Base-by-base conservation (phyloP, 352 stramenopile species). In the Pythium aristosporum region DNA sequence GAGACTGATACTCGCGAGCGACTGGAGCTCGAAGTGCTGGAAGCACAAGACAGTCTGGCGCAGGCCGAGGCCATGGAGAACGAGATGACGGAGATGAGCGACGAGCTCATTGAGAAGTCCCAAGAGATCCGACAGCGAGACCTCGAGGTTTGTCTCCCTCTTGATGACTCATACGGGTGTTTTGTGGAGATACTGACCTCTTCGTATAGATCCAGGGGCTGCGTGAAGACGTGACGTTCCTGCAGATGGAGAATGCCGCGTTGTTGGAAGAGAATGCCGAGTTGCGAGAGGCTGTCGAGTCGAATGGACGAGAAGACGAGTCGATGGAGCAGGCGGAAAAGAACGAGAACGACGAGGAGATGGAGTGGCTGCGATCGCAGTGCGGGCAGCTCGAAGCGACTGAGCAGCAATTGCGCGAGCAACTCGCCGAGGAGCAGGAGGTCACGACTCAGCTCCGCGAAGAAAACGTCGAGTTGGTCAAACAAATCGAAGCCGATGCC, bases 81-180 rank as follows among this genome's bases (percentile, higher is more conserved):
- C 2, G 86, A 92, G 50, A 83, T 94, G 60, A 79, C 69, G 0
- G 82, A 91, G 39, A 91, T 93, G 80, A 80, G 77, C 7, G 84
- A 93, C 42, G 82, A 95, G 57, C 52, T 93, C 53, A 91, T 92
- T 44, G 77, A 67, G 13, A 92, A 92, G 51, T 79, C 80, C 20
- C 79, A 91, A 53, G 80, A 88, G 39, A 86, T 92, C 28, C 79
- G 77, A 20, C 66, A 74, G 34, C 78, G 76, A 25, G 80, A 91
- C 25, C 65, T 85, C n/a, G 68, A 88, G 68, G 73, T 80, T 47
- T 10, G 34, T 39, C 7, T 50, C n/a, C 13, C 34, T 51, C 12
- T 34, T 39, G 25, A 30, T 2, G 18, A 25, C 16, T 5, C 56
- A 28, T 5, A 13, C 10, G 23, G 18, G 21, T 47, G 25, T 6